A percentile compares a stretch with the other conserved stretches of the same genome.
Evolutionary conservation across 768 basidiomycete genomes (phyloP).

Genomic region (Trametes maxima): DNA sequence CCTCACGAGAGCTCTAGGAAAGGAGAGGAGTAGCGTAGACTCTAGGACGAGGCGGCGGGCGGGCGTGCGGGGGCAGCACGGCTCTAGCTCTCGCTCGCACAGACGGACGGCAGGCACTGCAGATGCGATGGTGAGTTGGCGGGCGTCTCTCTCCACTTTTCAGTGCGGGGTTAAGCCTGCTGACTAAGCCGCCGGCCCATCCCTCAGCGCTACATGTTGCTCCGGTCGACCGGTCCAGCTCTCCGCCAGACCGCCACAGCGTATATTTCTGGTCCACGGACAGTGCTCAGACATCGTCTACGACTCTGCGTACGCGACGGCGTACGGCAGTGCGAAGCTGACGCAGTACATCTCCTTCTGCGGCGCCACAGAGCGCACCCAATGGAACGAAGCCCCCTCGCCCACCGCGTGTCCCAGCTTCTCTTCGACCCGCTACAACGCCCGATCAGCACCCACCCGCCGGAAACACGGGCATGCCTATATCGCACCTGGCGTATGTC

Average conservation of each 20-base stretch:
- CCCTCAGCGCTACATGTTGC: constrained; percentile 10
- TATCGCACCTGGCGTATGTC: constrained; percentile 76
- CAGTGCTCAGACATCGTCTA: not conserved
- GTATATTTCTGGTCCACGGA: not conserved
- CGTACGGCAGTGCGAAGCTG: constrained; percentile 72
- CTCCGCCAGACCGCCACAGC: not conserved
- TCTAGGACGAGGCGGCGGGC: constrained; percentile 24
- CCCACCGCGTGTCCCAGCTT: constrained; percentile 58
- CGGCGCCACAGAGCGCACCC: constrained; percentile 92
- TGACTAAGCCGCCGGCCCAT: constrained; percentile 27
- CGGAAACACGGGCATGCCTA: constrained; percentile 10
- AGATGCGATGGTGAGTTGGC: constrained; percentile 24
- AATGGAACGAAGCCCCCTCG: constrained; percentile 57
- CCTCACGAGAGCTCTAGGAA: constrained; percentile 23
- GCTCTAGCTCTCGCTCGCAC: not conserved
- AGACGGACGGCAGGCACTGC: constrained; percentile 9
- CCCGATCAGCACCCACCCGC: constrained; percentile 16
- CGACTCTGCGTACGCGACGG: constrained; percentile 37
- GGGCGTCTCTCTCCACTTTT: constrained; percentile 19
- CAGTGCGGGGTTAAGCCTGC: constrained; percentile 28
- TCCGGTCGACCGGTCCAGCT: not conserved
- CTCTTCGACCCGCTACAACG: constrained; percentile 67
- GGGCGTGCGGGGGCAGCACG: not conserved
- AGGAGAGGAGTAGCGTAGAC: constrained; percentile 26
- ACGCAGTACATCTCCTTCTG: constrained; percentile 99